A percentile compares a stretch with the other conserved stretches of the same genome.
phyloP scores from a whole-genome alignment of 2,329 filamentous ascomycete genomes.

The Fusarium sp. region DNA sequence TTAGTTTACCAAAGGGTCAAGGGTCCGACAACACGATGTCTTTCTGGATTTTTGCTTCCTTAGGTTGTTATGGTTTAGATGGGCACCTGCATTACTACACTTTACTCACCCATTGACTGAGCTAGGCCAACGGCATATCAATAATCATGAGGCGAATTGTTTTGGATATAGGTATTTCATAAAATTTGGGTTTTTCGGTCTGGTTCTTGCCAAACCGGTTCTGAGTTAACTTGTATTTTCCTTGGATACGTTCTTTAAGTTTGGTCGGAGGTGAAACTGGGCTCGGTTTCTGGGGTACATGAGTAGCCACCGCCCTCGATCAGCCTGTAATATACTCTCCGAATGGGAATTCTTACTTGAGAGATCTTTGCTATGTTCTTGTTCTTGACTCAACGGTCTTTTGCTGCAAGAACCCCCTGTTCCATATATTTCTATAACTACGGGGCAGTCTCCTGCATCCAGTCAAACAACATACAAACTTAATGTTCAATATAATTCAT shows the following conservation, averaged over 20 bases:
- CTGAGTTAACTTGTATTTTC: not conserved
- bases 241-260: no score
- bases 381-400: not conserved
- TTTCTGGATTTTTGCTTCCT: not conserved
- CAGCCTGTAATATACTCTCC: no score
- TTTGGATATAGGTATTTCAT: accelerated
- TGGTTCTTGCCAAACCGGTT: accelerated
- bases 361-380: not conserved
- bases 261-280: not conserved
- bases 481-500: not conserved
- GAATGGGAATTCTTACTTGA: not conserved
- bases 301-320: no score
- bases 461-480: not conserved
- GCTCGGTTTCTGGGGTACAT: no score
- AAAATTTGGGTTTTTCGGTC: accelerated
- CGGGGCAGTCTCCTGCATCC: not conserved
- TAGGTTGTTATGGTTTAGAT: not conserved
- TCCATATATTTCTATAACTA: not conserved
- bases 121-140: accelerated
- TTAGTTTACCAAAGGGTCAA: accelerated
- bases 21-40: accelerated
- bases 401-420: not conserved
- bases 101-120: not conserved
- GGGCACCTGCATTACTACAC: accelerated
- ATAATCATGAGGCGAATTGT: not conserved